Conservation (phyloP, 1,284 basidiomycete species). For the Clitocybe nebularis region DNA sequence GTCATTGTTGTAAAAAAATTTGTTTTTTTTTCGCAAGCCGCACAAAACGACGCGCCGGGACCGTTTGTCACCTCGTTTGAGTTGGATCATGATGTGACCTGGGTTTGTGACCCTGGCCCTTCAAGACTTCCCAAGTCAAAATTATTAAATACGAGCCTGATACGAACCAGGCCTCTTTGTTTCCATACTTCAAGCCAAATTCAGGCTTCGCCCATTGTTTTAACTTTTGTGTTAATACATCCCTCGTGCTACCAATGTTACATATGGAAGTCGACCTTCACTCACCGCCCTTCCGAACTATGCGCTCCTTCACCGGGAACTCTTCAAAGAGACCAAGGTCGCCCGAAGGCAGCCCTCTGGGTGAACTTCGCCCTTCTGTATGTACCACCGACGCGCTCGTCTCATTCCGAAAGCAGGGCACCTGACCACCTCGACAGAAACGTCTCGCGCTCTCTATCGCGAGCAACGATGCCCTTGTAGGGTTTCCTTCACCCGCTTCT, state of each 20-base stretch:
- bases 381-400: no score
- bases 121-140: no score
- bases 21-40: slow-evolving; percentile 1
- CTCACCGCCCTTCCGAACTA: slow-evolving; percentile 33
- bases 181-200: no score
- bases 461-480: slow-evolving; percentile 16
- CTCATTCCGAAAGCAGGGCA: not conserved
- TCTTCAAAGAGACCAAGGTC: slow-evolving; percentile 53
- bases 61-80: not conserved
- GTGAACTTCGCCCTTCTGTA: slow-evolving; percentile 54
- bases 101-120: slow-evolving; percentile 5
- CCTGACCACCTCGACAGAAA: slow-evolving; percentile 40
- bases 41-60: not conserved
- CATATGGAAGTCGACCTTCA: slow-evolving; percentile 53
- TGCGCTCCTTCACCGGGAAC: slow-evolving; percentile 24
- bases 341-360: slow-evolving; percentile 38
- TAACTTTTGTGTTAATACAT: not conserved
- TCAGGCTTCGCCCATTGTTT: slow-evolving; percentile 4
- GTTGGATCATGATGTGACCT: slow-evolving; percentile 11
- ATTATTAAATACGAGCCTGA: no score
- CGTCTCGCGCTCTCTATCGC: slow-evolving; percentile 41
- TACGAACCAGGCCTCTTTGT: no score
- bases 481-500: slow-evolving; percentile 3
- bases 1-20: slow-evolving; percentile 1
- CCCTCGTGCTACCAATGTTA: slow-evolving; percentile 20